phyloP scores from a whole-genome alignment of 495 filamentous ascomycete genomes.

The Podospora anserina region DNA sequence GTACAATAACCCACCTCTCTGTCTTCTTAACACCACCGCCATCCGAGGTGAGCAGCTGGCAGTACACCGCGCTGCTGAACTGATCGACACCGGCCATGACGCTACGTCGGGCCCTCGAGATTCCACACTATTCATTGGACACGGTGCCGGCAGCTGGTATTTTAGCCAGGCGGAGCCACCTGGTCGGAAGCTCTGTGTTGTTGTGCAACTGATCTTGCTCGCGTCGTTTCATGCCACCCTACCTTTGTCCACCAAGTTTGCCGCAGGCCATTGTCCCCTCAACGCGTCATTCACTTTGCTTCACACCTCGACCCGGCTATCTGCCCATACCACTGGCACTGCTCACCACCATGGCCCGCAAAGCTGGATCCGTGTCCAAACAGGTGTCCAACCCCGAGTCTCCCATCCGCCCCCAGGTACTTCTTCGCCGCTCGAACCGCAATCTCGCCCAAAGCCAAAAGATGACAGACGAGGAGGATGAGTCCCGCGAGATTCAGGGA shows the following conservation, averaged over 20 bases:
- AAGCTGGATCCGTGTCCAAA: background rate
- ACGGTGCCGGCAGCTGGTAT: background rate
- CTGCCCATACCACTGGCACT: background rate
- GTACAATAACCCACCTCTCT: no score
- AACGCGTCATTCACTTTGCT: background rate
- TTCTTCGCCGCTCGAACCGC: slow-evolving; percentile 27
- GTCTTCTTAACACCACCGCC: background rate
- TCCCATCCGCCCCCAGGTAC: slow-evolving; percentile 23
- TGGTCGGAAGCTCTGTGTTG: background rate
- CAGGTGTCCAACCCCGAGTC: background rate
- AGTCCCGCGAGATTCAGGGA: slow-evolving; percentile 16
- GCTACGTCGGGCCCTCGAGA: background rate
- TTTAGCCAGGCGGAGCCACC: background rate
- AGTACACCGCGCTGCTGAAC: background rate
- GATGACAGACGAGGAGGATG: slow-evolving; percentile 9
- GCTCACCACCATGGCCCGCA: slow-evolving; percentile 12
- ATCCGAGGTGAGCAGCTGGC: background rate
- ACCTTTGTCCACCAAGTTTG: background rate
- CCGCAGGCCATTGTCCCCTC: background rate
- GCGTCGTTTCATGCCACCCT: background rate
- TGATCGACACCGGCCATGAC: background rate
- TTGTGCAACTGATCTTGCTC: background rate
- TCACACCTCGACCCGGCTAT: background rate
- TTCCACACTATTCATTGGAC: background rate
- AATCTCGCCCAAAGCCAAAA: slow-evolving; percentile 16